Conservation (phyloP, 306 rosid species). For the Cucurbita pepo region DNA sequence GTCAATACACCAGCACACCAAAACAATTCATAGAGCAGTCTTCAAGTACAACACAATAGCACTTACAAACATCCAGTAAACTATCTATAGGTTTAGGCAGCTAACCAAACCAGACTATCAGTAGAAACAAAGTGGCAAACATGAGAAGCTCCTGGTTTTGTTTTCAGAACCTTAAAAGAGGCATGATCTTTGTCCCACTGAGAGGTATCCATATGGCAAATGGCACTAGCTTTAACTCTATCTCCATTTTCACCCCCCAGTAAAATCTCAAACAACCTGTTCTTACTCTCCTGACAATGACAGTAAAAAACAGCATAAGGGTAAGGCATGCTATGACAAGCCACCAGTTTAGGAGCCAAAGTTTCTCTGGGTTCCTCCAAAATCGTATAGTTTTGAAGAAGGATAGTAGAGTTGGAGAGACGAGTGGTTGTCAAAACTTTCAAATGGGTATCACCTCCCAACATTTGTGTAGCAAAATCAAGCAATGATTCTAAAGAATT, state of each 20-base stretch:
- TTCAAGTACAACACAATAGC: background rate
- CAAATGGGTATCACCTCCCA: slow-evolving; percentile 25
- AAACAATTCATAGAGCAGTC: background rate
- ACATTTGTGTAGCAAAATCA: slow-evolving; percentile 19
- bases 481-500: slow-evolving; percentile 48
- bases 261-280: slow-evolving; percentile 28
- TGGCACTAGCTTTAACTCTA: slow-evolving; percentile 36
- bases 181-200: slow-evolving; percentile 45
- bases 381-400: slow-evolving; percentile 52
- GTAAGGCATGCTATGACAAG: slow-evolving; percentile 63
- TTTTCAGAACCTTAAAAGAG: slow-evolving; percentile 37
- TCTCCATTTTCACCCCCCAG: slow-evolving; percentile 44
- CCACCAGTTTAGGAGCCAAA: slow-evolving; percentile 31
- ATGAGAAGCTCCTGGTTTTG: slow-evolving; percentile 38
- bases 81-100: slow-evolving; percentile 12
- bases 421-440: slow-evolving; percentile 32
- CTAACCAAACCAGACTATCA: slow-evolving; percentile 52
- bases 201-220: slow-evolving; percentile 81
- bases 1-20: background rate
- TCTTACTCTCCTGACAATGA: slow-evolving; percentile 37
- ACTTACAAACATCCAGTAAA: background rate
- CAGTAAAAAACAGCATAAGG: slow-evolving; percentile 67
- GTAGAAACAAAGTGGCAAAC: slow-evolving; percentile 68
- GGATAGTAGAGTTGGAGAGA: slow-evolving; percentile 15
- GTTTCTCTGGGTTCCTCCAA: slow-evolving; percentile 17